These are phyloP conservation scores for Lasiosphaeris hirsuta DNA, from an alignment of 495 filamentous ascomycete genomes.

Conservation along the genomic window DNA sequence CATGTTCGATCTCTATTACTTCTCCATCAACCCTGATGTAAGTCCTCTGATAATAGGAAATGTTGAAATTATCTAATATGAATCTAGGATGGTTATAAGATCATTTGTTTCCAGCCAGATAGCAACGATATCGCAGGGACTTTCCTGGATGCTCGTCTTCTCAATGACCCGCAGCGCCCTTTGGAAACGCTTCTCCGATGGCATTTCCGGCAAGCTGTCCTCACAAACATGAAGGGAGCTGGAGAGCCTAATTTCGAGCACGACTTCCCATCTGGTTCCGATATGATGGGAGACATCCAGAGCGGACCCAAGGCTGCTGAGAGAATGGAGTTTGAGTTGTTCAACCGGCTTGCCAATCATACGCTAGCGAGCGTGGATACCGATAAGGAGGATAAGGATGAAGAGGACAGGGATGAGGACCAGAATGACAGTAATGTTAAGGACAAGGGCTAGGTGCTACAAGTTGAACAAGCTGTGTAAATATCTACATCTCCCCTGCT, in stretches of 20 bases:
- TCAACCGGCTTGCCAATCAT: too few relatives aligned
- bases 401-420: too few relatives aligned
- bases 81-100: too few relatives aligned
- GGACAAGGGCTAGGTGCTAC: conserved; percentile 4
- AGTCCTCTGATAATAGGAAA: conserved; percentile 27
- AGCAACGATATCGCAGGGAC: conserved; percentile 23
- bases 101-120: conserved; percentile 31
- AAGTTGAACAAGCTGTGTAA: conserved; percentile 3
- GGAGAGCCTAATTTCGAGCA: too few relatives aligned
- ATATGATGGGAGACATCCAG: too few relatives aligned
- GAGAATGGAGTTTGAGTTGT: too few relatives aligned
- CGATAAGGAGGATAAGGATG: too few relatives aligned
- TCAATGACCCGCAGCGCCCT: background rate
- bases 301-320: too few relatives aligned
- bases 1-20: conserved; percentile 3
- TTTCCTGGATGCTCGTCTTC: conserved; percentile 5
- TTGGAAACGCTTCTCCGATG: conserved; percentile 1
- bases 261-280: too few relatives aligned
- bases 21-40: conserved; percentile 37
- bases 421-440: background rate
- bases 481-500: background rate
- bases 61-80: conserved; percentile 4
- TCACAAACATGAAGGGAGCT: too few relatives aligned
- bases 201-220: conserved; percentile 6
- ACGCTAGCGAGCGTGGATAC: too few relatives aligned